Percentiles rank a stretch among this genome's conserved stretches.
phyloP scores from a whole-genome alignment of 1,139 yeast species.

The Hansenula sp. region DNA sequence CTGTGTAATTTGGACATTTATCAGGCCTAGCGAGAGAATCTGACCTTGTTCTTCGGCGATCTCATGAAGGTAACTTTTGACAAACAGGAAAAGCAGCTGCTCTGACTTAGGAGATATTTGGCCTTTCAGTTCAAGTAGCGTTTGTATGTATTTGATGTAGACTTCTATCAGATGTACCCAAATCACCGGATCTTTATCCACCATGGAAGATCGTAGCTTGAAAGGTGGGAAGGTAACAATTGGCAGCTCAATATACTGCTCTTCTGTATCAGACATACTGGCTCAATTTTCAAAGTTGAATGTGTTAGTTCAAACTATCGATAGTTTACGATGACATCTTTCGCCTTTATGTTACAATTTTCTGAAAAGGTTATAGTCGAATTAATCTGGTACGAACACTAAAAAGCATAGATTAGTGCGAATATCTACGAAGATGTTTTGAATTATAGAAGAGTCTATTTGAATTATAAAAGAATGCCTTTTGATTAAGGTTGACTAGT shows the following conservation, averaged over 20 bases:
- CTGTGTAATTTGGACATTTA: constrained; percentile 59
- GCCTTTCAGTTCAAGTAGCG: constrained; percentile 22
- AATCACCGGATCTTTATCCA: constrained; percentile 78
- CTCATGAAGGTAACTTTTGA: constrained; percentile 55
- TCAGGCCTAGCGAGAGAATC: constrained; percentile 63
- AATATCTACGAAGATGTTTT: too few relatives aligned
- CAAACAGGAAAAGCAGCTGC: constrained; percentile 54
- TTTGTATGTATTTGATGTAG: constrained; percentile 48
- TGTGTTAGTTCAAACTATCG: too few relatives aligned
- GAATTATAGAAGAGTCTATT: too few relatives aligned
- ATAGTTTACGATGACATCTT: too few relatives aligned
- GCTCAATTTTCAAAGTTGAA: too few relatives aligned
- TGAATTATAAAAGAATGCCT: too few relatives aligned
- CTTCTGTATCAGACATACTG: constrained; percentile 1
- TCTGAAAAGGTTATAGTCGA: too few relatives aligned
- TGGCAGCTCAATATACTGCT: constrained; percentile 35
- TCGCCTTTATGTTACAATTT: too few relatives aligned
- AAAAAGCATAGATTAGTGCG: too few relatives aligned
- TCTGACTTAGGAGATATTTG: constrained; percentile 47
- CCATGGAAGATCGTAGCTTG: constrained; percentile 63
- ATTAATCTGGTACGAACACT: too few relatives aligned
- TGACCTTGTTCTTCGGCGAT: constrained; percentile 55
- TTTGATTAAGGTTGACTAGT: too few relatives aligned
- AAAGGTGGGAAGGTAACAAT: constrained; percentile 74
- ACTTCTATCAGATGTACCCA: constrained; percentile 71